Percentiles rank a stretch among this genome's conserved stretches.
phyloP scores from a whole-genome alignment of 768 basidiomycete species.

The Mycena crocata region DNA sequence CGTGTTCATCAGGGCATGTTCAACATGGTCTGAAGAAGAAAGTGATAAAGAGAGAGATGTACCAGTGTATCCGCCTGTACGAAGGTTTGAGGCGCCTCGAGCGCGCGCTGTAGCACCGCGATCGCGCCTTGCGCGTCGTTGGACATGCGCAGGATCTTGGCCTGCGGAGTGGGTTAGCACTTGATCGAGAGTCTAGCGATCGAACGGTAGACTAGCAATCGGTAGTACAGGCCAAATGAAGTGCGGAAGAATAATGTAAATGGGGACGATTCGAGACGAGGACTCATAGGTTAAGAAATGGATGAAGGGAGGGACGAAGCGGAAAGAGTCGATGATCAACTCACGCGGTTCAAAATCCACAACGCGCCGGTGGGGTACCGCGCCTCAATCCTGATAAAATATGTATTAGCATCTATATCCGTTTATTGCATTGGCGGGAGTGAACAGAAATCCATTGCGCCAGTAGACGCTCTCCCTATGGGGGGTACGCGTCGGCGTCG shows the following conservation, averaged over 20 bases:
- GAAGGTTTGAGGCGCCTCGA: slow-evolving; percentile 66
- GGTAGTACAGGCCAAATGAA: no score
- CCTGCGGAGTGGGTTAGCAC: slow-evolving; percentile 45
- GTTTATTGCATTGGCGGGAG: no score
- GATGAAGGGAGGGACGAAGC: not conserved
- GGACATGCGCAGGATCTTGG: slow-evolving; percentile 75
- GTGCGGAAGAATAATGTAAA: no score
- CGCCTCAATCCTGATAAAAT: slow-evolving; percentile 44
- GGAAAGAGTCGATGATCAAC: no score
- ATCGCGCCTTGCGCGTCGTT: slow-evolving; percentile 75
- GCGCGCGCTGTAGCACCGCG: slow-evolving; percentile 65
- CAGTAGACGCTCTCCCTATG: no score
- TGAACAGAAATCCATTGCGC: no score
- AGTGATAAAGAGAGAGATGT: slow-evolving; percentile 30
- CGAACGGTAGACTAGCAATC: not conserved
- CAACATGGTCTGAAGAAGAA: no score
- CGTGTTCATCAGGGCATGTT: no score
- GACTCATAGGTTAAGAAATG: no score
- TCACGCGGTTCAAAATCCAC: slow-evolving; percentile 66
- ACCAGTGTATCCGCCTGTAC: slow-evolving; percentile 81
- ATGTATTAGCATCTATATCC: not conserved
- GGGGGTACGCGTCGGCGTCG: no score
- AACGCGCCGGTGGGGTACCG: slow-evolving; percentile 64
- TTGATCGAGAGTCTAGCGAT: no score
- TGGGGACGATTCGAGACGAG: not conserved